phyloP scores from a whole-genome alignment of 129 eudicot species.

The Smallanthus sonchifolius region DNA sequence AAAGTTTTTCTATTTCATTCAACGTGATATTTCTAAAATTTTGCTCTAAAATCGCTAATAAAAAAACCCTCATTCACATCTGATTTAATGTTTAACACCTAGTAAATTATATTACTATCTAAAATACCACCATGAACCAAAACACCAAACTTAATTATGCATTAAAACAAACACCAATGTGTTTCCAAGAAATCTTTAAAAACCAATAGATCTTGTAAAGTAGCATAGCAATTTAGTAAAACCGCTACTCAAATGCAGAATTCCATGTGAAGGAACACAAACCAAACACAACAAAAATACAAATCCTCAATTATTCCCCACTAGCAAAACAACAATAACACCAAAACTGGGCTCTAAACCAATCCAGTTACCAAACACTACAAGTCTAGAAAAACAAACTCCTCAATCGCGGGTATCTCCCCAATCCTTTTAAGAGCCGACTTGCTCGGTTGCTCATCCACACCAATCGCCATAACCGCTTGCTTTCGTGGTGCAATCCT shows the following conservation, averaged over 20 bases:
- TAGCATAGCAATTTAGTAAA: not conserved
- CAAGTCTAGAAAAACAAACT: not conserved
- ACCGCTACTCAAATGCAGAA: not conserved
- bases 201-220: not conserved
- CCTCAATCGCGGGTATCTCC: not conserved
- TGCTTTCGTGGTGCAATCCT: slow-evolving; percentile 68
- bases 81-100: no score
- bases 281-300: not conserved
- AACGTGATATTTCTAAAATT: no score
- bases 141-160: not conserved
- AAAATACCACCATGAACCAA: not conserved
- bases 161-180: not conserved
- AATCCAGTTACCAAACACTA: not conserved
- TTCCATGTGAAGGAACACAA: not conserved
- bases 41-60: no score
- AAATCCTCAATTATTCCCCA: not conserved
- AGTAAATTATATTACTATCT: no score
- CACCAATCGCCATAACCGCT: slow-evolving; percentile 80
- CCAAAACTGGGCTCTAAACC: not conserved
- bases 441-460: slow-evolving; percentile 66
- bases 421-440: not conserved
- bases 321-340: not conserved
- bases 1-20: no score
- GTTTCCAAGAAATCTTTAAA: not conserved
- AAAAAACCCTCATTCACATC: no score